Percentiles rank a stretch among this genome's conserved stretches.
Evolutionary conservation across 106 monocot species (phyloP).

Genomic region (Posidonia australis): DNA sequence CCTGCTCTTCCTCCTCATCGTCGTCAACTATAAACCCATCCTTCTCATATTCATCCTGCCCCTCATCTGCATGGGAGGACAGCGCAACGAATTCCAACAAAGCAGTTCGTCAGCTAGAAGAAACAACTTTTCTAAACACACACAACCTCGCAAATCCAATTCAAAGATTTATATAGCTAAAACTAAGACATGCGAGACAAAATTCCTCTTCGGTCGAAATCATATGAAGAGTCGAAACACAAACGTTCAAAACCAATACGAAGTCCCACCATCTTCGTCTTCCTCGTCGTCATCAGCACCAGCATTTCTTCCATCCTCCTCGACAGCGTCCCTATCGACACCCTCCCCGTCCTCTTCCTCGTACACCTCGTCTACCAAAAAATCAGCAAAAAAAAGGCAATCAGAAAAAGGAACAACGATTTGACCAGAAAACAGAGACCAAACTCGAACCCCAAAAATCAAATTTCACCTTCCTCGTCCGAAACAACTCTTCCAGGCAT

Average conservation of each 20-base stretch:
- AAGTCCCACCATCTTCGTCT: constrained; percentile 50
- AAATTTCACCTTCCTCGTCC: constrained; percentile 66
- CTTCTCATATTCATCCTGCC: constrained; percentile 88
- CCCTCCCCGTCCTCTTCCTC: constrained; percentile 46
- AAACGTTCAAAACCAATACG: background rate
- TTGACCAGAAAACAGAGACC: background rate
- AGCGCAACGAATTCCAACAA: background rate
- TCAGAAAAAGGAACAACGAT: background rate
- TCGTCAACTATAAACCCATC: constrained; percentile 98
- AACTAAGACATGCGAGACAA: too few species aligned
- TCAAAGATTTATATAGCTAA: too few species aligned
- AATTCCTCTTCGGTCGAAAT: background rate
- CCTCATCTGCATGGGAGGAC: constrained; percentile 51
- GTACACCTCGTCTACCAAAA: constrained; percentile 56
- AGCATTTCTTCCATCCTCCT: constrained; percentile 12
- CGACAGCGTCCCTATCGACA: constrained; percentile 9
- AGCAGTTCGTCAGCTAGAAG: background rate
- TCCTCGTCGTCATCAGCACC: constrained; percentile 70
- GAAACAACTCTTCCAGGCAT: constrained; percentile 82
- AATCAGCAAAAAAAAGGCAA: background rate
- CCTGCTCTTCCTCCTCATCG: constrained; percentile 61
- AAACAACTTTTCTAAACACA: too few species aligned
- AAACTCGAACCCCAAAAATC: background rate
- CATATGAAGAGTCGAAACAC: background rate
- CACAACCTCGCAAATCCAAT: too few species aligned